Evolutionary conservation across 768 basidiomycete species (phyloP).

Genomic region (Sporobolomyces pararoseus): DNA sequence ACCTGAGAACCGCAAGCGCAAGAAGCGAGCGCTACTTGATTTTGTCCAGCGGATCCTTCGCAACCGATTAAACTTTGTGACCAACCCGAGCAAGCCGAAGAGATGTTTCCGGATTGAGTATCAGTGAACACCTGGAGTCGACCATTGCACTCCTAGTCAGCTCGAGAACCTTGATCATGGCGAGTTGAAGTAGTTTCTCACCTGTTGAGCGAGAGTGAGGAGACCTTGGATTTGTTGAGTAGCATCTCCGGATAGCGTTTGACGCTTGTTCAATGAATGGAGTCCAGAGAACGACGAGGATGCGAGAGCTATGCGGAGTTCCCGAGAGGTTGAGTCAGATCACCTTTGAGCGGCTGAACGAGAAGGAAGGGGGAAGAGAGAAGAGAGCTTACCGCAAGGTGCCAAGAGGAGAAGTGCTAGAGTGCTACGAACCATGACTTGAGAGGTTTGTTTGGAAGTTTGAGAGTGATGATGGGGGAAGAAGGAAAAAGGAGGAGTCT

Average conservation of each 20-base stretch:
- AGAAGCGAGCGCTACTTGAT: neutral
- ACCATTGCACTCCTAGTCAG: neutral
- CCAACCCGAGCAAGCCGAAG: constrained; percentile 6
- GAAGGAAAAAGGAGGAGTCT: neutral
- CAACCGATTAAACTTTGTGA: neutral
- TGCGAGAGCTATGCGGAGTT: neutral
- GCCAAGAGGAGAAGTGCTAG: constrained; percentile 3
- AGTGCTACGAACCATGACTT: constrained; percentile 10
- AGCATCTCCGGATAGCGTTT: neutral
- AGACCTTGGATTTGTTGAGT: constrained; percentile 17
- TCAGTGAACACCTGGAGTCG: constrained; percentile 11
- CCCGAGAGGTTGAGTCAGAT: neutral
- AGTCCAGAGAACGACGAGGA: neutral
- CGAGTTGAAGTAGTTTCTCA: neutral
- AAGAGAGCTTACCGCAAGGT: neutral
- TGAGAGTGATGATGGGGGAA: neutral
- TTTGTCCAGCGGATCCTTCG: neutral
- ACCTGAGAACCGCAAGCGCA: constrained; percentile 11
- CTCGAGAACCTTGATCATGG: neutral
- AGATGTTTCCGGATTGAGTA: neutral
- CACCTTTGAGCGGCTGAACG: neutral
- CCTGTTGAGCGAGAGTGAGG: constrained; percentile 10
- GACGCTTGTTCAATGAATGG: constrained; percentile 8
- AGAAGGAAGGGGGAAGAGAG: too few species aligned
- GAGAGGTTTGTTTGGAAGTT: neutral